Percentiles rank a stretch among this genome's conserved stretches.
Evolutionary conservation across 371 early-diverging fungal species (phyloP).

Genomic region (Mortierella sp.): DNA sequence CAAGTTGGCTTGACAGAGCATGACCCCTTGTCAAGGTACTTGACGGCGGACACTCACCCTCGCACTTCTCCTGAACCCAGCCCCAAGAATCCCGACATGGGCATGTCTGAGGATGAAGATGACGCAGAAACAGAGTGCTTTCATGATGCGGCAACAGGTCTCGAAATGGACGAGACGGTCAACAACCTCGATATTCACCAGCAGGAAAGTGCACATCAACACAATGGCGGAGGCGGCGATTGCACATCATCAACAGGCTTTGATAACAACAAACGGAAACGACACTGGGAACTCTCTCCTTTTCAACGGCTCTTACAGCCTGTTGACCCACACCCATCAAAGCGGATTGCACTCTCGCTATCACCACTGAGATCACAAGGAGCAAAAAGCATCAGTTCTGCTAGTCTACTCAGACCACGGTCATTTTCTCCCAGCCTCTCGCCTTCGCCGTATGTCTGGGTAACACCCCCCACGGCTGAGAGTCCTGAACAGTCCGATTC

Average conservation of each 20-base stretch:
- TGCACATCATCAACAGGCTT: background rate
- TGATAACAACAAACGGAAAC: constrained; percentile 17
- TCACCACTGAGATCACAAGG: background rate
- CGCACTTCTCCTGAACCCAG: background rate
- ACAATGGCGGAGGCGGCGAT: background rate
- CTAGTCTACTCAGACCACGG: constrained; percentile 24
- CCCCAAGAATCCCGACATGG: constrained; percentile 1
- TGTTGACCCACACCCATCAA: constrained; percentile 16
- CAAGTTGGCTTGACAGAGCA: constrained; percentile 10
- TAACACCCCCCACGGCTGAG: background rate
- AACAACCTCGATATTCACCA: background rate
- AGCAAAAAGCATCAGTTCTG: background rate
- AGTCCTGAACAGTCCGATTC: background rate
- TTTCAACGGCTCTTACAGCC: constrained; percentile 23
- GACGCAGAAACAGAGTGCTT: constrained; percentile 28
- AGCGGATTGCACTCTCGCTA: constrained; percentile 25
- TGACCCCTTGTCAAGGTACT: constrained; percentile 38
- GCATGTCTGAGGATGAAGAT: background rate
- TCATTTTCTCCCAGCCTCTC: constrained; percentile 17
- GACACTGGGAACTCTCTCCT: constrained; percentile 39
- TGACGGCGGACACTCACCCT: constrained; percentile 6
- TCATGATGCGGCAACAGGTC: constrained; percentile 33
- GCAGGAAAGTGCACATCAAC: background rate
- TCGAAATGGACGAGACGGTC: background rate
- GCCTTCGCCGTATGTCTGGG: background rate